A percentile compares a stretch with the other conserved stretches of the same genome.
Evolutionary conservation across 2,329 filamentous ascomycete genomes (phyloP).

Genomic region (Macrophomina pseudophaseolina): DNA sequence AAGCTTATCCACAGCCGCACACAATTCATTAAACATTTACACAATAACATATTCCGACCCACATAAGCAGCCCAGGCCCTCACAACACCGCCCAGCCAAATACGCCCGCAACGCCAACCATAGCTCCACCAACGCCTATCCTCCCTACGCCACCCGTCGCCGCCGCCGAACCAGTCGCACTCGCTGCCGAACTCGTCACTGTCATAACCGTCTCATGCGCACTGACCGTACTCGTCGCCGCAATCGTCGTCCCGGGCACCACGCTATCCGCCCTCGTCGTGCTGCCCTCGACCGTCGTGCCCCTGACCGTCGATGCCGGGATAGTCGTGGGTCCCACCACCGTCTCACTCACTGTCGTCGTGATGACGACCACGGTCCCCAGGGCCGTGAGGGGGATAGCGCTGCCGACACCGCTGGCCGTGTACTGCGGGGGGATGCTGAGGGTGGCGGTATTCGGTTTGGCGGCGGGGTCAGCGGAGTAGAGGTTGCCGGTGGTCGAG

Average conservation of each 20-base stretch:
- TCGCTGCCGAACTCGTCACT: neutral
- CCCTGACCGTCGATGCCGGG: constrained; percentile 34
- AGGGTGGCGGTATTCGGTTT: constrained; percentile 53
- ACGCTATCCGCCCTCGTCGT: constrained; percentile 15
- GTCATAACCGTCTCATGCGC: constrained; percentile 30
- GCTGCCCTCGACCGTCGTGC: constrained; percentile 32
- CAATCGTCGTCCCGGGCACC: constrained; percentile 33
- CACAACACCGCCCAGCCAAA: neutral
- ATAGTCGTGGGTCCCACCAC: constrained; percentile 31
- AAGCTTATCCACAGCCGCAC: neutral
- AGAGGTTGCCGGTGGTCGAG: constrained; percentile 51
- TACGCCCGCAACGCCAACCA: neutral
- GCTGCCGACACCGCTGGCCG: constrained; percentile 51
- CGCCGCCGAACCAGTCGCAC: constrained; percentile 24
- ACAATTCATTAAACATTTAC: constrained; percentile 18
- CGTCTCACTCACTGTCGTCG: constrained; percentile 35
- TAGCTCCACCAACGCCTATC: neutral
- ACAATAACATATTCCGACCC: neutral
- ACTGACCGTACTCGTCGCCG: constrained; percentile 35
- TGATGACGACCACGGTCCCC: constrained; percentile 45
- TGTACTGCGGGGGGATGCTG: constrained; percentile 52
- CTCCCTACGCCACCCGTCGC: neutral
- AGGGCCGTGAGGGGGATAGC: constrained; percentile 53
- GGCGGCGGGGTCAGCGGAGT: constrained; percentile 40
- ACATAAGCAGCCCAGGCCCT: neutral